These are phyloP conservation scores for Plasmodium sp. DNA, from an alignment of 169 alveolate species.

Conservation along the genomic window DNA sequence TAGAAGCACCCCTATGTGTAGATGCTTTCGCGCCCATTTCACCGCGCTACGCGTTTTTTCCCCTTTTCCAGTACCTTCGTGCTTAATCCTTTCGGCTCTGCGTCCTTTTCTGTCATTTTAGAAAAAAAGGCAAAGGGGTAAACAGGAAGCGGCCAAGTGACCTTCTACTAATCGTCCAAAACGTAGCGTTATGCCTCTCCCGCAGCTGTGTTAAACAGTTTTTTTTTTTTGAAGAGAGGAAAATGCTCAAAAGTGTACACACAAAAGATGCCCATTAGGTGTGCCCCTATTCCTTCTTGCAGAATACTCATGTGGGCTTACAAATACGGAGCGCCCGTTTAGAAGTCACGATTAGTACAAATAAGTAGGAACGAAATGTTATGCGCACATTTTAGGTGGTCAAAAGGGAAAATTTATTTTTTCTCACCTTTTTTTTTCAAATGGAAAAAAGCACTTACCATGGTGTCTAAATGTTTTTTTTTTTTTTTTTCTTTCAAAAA, in stretches of 20 bases:
- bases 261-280: not conserved
- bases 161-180: not conserved
- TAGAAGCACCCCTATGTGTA: not conserved
- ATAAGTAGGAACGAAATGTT: not conserved
- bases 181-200: not conserved
- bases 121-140: not conserved
- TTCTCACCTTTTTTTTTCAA: not conserved
- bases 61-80: conserved; percentile 2
- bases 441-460: not conserved
- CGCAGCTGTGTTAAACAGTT: not conserved
- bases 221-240: not conserved
- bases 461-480: not conserved
- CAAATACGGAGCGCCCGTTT: not conserved
- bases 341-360: not conserved
- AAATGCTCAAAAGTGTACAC: not conserved
- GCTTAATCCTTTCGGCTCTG: conserved; percentile 8
- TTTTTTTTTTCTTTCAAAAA: conserved; percentile 13
- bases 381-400: not conserved
- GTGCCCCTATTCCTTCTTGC: not conserved
- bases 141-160: not conserved
- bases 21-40: not conserved
- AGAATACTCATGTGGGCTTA: not conserved
- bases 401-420: not conserved
- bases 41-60: not conserved
- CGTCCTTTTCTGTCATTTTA: conserved; percentile 7